Conservation (phyloP, 75 land plant species). For the Larix kaempferi region DNA sequence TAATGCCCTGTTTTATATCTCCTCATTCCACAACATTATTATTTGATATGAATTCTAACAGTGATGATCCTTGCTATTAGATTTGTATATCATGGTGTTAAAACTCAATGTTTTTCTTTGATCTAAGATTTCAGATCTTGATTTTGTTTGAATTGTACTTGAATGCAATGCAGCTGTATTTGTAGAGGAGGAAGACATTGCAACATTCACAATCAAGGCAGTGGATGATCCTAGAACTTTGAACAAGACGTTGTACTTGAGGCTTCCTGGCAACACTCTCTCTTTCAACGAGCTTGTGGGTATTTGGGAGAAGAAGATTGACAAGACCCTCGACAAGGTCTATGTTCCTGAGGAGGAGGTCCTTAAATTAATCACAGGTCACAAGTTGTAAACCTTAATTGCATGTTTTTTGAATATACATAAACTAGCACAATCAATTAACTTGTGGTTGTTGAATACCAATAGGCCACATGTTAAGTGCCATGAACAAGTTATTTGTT, state of each 20-base stretch:
- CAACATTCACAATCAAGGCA: conserved; percentile 21
- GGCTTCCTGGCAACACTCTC: conserved; percentile 25
- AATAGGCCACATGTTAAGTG: too few relatives aligned
- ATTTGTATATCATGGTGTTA: too few relatives aligned
- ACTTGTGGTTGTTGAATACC: too few relatives aligned
- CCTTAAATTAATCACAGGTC: background rate
- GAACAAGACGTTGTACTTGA: conserved; percentile 20
- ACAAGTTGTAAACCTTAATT: background rate
- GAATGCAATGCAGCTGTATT: background rate
- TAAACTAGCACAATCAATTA: too few relatives aligned
- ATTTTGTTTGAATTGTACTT: background rate
- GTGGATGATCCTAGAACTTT: conserved; percentile 25
- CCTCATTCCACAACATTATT: too few relatives aligned
- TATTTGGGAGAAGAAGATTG: conserved; percentile 34
- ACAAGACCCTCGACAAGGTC: conserved; percentile 3
- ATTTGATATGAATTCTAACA: too few relatives aligned
- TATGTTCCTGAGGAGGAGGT: background rate
- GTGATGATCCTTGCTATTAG: too few relatives aligned
- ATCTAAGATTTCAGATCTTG: background rate
- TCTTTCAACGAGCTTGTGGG: conserved; percentile 13
- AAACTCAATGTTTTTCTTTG: background rate
- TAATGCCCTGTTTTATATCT: too few relatives aligned
- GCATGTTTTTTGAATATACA: too few relatives aligned
- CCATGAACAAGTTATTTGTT: too few relatives aligned
- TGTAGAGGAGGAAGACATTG: conserved; percentile 31